These are phyloP conservation scores for Malania oleifera DNA, from an alignment of 164 flowering plant species.

Conservation along the genomic window DNA sequence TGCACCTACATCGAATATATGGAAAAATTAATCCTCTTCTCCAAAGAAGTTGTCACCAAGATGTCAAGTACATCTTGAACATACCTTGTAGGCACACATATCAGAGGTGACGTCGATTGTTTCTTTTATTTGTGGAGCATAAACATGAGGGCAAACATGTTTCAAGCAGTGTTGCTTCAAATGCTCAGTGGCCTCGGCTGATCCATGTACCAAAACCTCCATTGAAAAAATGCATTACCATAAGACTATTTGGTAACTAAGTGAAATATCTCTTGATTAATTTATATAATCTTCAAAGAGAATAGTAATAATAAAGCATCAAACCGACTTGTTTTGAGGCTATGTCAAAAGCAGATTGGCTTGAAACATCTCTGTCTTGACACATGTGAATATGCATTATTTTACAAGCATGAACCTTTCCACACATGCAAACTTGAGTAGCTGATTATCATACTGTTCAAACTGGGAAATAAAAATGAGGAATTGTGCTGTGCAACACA, in stretches of 20 bases:
- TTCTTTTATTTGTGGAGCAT: conserved; percentile 91
- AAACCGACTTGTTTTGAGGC: too few species aligned
- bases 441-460: too few species aligned
- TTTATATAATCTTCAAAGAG: too few species aligned
- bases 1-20: conserved; percentile 49
- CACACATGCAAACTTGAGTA: too few species aligned
- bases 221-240: neutral
- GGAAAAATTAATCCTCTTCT: neutral
- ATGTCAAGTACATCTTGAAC: neutral
- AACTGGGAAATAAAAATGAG: too few species aligned
- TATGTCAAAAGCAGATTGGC: too few species aligned
- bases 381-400: too few species aligned
- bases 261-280: too few species aligned
- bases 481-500: too few species aligned
- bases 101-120: conserved; percentile 96
- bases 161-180: conserved; percentile 88
- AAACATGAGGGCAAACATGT: conserved; percentile 86
- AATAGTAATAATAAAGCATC: too few species aligned
- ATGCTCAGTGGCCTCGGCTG: conserved; percentile 98
- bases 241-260: neutral
- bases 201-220: conserved; percentile 96
- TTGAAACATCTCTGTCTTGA: too few species aligned
- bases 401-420: too few species aligned
- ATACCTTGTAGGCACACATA: conserved; percentile 94
- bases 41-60: neutral